Conservation (phyloP, 768 basidiomycete genomes). For the Phaeotremella skinneri region DNA sequence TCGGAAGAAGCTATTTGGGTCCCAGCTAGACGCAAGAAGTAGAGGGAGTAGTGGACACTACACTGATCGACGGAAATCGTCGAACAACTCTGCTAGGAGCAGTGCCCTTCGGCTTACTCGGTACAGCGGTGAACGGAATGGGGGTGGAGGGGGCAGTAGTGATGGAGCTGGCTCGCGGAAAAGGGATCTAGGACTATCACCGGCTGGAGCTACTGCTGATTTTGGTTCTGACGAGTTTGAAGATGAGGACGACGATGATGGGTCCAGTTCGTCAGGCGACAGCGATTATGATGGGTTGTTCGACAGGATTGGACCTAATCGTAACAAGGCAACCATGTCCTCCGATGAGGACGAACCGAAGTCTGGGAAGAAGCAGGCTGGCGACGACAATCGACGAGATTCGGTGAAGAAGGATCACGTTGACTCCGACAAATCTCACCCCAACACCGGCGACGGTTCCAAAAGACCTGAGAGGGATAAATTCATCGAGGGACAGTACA, state of each 20-base stretch:
- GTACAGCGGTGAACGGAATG: not conserved
- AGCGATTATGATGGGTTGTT: slow-evolving; percentile 19
- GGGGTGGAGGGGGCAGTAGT: slow-evolving; percentile 2
- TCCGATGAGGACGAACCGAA: not conserved
- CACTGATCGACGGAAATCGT: slow-evolving; percentile 9
- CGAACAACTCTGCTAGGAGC: not conserved
- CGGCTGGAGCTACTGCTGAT: slow-evolving; percentile 5
- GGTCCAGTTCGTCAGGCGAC: slow-evolving; percentile 14
- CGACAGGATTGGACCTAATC: not conserved
- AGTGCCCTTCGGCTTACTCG: not conserved
- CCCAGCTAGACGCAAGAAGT: slow-evolving; percentile 1
- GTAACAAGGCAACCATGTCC: not conserved
- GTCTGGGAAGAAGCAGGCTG: slow-evolving; percentile 7
- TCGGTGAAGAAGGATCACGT: not conserved
- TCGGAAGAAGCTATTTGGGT: slow-evolving; percentile 2
- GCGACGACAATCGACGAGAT: slow-evolving; percentile 1
- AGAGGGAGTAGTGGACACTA: slow-evolving; percentile 13
- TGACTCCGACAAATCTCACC: not conserved
- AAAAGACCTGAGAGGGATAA: slow-evolving; percentile 10
- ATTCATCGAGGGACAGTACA: slow-evolving; percentile 45
- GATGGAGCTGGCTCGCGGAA: slow-evolving; percentile 1
- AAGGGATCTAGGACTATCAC: not conserved
- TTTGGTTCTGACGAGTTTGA: slow-evolving; percentile 1
- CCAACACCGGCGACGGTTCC: not conserved
- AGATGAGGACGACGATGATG: slow-evolving; percentile 7